Evolutionary conservation across 345 rosid species (phyloP).

Genomic region (Draba incana): DNA sequence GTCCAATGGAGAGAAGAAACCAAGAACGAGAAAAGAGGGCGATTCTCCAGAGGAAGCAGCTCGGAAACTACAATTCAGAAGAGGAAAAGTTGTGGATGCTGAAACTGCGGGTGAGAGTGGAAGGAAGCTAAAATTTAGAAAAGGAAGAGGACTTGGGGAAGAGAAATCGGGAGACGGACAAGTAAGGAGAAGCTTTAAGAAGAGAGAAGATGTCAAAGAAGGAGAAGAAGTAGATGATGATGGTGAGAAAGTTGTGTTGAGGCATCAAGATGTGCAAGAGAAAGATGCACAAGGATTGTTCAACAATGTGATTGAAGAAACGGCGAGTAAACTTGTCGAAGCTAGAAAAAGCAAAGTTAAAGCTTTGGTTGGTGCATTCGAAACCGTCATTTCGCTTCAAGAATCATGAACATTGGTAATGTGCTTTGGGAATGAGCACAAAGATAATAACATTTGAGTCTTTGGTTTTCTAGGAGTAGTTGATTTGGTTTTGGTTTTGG

Average conservation of each 20-base stretch:
- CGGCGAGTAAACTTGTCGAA: conserved; percentile 84
- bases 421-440: conserved; percentile 4
- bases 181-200: conserved; percentile 55
- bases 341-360: conserved; percentile 89
- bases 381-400: conserved; percentile 89
- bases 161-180: conserved; percentile 48
- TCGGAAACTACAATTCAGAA: conserved; percentile 62
- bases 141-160: conserved; percentile 52
- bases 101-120: conserved; percentile 54
- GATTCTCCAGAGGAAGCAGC: conserved; percentile 49
- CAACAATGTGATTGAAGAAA: conserved; percentile 91
- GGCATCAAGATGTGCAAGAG: conserved; percentile 79
- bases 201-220: conserved; percentile 46
- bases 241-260: conserved; percentile 64
- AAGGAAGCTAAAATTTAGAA: conserved; percentile 76
- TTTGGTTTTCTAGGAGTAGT: neutral
- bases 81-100: conserved; percentile 66
- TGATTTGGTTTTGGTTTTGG: conserved; percentile 14
- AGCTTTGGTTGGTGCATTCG: conserved; percentile 97
- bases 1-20: conserved; percentile 44
- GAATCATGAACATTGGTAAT: conserved; percentile 48
- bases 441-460: conserved; percentile 16
- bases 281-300: conserved; percentile 70
- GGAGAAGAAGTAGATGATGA: conserved; percentile 32
- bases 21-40: conserved; percentile 38